Conservation (phyloP, 371 early-diverging fungal genomes). For the Mortierella sp. region DNA sequence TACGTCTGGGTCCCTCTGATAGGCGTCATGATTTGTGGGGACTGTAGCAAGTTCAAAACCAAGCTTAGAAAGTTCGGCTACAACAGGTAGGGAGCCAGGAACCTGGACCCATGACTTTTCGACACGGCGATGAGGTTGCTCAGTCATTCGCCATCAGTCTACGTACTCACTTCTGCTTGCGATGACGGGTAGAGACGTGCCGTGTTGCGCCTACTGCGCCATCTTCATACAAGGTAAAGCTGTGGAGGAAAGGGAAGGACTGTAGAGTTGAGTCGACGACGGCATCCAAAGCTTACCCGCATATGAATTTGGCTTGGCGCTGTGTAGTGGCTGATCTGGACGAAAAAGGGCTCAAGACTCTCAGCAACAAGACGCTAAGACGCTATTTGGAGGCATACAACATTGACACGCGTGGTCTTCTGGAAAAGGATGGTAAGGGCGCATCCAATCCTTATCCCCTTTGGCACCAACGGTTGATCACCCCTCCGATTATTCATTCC, state of each 20-base stretch:
- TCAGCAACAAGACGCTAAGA: slow-evolving; percentile 41
- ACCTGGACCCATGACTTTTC: not conserved
- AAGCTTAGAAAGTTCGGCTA: slow-evolving; percentile 35
- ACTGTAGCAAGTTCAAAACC: slow-evolving; percentile 34
- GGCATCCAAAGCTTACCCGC: too few species aligned
- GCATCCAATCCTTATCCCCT: not conserved
- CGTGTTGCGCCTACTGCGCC: slow-evolving; percentile 40
- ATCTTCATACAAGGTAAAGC: slow-evolving; percentile 36
- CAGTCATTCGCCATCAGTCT: not conserved
- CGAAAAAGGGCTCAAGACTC: slow-evolving; percentile 16
- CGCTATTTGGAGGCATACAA: slow-evolving; percentile 40
- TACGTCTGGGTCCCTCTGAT: not conserved
- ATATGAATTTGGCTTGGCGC: too few species aligned
- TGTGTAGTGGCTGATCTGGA: slow-evolving; percentile 46
- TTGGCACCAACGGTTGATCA: too few species aligned
- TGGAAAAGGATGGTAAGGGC: slow-evolving; percentile 34
- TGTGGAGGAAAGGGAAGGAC: too few species aligned
- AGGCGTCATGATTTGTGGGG: slow-evolving; percentile 33
- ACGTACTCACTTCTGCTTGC: not conserved
- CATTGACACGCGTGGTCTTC: slow-evolving; percentile 28
- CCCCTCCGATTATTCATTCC: too few species aligned
- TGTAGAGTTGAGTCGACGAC: too few species aligned
- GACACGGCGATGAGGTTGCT: not conserved
- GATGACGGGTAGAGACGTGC: slow-evolving; percentile 18
- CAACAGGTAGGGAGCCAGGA: slow-evolving; percentile 8